phyloP scores from a whole-genome alignment of 2,329 filamentous ascomycete species.

The Zalaria sp. region DNA sequence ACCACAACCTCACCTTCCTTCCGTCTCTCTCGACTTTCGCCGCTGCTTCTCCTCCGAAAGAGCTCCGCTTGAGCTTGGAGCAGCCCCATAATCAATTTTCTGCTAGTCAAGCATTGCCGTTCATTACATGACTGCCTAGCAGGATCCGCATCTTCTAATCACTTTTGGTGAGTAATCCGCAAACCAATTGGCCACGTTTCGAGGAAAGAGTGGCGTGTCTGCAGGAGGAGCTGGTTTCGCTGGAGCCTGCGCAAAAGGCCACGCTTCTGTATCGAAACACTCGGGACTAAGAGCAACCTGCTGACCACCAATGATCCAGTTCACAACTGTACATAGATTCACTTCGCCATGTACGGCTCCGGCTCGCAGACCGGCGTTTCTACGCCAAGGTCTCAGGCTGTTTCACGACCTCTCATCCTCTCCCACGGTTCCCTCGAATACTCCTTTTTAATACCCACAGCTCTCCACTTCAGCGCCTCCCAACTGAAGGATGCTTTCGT shows the following conservation, averaged over 20 bases:
- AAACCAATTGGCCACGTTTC: no score
- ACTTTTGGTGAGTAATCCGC: background rate
- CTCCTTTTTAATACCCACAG: constrained; percentile 88
- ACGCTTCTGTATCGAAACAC: background rate
- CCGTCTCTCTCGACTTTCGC: no score
- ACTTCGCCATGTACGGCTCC: constrained; percentile 66
- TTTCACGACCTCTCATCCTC: constrained; percentile 80
- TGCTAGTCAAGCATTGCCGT: background rate
- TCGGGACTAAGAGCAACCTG: no score
- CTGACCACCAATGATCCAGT: constrained; percentile 3
- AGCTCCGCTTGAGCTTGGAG: background rate
- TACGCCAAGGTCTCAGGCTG: constrained; percentile 86
- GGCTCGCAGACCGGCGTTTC: constrained; percentile 81
- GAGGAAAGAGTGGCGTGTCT: no score
- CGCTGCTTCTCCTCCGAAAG: no score
- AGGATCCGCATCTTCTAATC: background rate
- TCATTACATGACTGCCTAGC: background rate
- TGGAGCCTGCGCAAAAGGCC: background rate
- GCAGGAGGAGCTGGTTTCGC: background rate
- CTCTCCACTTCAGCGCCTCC: constrained; percentile 88
- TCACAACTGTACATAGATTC: constrained; percentile 1
- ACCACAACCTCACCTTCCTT: no score
- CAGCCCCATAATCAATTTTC: background rate
- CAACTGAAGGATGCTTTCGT: constrained; percentile 87
- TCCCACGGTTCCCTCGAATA: constrained; percentile 91